phyloP scores from a whole-genome alignment of 1,284 basidiomycete genomes.

The Cutaneotrichosporon cavernicola region DNA sequence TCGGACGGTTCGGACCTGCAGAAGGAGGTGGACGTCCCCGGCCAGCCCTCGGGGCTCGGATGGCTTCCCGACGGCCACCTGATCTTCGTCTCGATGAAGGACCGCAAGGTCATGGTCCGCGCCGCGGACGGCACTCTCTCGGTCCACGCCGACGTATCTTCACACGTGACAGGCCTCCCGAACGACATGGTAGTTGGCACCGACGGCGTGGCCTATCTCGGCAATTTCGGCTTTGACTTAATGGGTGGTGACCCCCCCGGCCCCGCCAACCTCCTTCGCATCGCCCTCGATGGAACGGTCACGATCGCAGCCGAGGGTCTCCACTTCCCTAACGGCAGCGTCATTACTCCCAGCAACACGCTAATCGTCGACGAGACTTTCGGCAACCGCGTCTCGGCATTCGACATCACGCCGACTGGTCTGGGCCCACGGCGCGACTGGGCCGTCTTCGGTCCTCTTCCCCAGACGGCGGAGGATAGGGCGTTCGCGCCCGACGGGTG shows the following conservation, averaged over 20 bases:
- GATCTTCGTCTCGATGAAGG: conserved; percentile 12
- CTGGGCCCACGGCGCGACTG: conserved; percentile 16
- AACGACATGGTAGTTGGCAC: conserved; percentile 19
- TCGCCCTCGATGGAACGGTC: conserved; percentile 13
- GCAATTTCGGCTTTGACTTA: conserved; percentile 18
- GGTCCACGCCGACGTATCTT: neutral
- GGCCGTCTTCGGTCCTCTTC: conserved; percentile 10
- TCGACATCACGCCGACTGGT: conserved; percentile 11
- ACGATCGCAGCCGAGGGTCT: neutral
- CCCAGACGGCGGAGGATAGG: neutral
- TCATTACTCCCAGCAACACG: conserved; percentile 9
- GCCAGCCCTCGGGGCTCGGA: conserved; percentile 14
- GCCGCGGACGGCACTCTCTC: conserved; percentile 3
- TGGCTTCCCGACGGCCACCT: conserved; percentile 15
- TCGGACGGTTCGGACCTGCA: conserved; percentile 12
- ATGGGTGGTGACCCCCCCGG: conserved; percentile 3
- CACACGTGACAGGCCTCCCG: neutral
- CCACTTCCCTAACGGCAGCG: conserved; percentile 16
- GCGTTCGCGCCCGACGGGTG: conserved; percentile 11
- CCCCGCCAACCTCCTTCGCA: conserved; percentile 8
- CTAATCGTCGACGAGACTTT: conserved; percentile 18
- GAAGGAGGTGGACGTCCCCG: conserved; percentile 9
- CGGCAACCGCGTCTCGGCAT: conserved; percentile 10
- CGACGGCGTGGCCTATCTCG: conserved; percentile 10
- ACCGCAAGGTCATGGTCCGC: conserved; percentile 12